phyloP scores from a whole-genome alignment of 2,329 filamentous ascomycete species.

The Nothomitra cinnamomea region DNA sequence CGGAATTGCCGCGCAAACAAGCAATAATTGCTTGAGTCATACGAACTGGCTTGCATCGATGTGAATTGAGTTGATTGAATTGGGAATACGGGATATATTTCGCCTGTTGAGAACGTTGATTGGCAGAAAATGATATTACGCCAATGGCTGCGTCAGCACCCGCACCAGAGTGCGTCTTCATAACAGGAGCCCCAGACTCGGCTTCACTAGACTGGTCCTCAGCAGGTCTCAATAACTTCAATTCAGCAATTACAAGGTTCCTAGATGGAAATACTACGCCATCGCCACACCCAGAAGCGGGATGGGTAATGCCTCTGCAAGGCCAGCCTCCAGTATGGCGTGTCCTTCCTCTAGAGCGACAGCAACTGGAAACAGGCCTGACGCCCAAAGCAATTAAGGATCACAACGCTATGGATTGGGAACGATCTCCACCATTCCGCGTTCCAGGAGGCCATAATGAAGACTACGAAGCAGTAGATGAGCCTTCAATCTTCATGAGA shows the following conservation, averaged over 20 bases:
- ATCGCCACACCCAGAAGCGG: neutral
- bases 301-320: too few species aligned
- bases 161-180: constrained; percentile 22
- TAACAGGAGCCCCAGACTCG: constrained; percentile 44
- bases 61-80: too few species aligned
- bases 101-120: too few species aligned
- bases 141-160: neutral
- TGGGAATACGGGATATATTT: too few species aligned
- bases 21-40: too few species aligned
- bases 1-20: too few species aligned
- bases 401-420: neutral
- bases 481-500: neutral
- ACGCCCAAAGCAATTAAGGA: neutral
- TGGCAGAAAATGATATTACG: neutral
- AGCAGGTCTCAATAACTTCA: constrained; percentile 29
- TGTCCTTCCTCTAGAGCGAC: constrained; percentile 1
- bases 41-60: too few species aligned
- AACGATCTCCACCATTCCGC: neutral
- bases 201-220: constrained; percentile 37
- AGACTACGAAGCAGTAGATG: neutral
- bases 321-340: neutral
- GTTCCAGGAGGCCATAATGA: neutral
- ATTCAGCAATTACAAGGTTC: constrained; percentile 25
- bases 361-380: constrained; percentile 3
- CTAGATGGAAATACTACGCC: constrained; percentile 10